Percentiles rank a stretch among this genome's conserved stretches.
Evolutionary conservation across 257 asterid species (phyloP).

Genomic region (Solanum sejunctum): DNA sequence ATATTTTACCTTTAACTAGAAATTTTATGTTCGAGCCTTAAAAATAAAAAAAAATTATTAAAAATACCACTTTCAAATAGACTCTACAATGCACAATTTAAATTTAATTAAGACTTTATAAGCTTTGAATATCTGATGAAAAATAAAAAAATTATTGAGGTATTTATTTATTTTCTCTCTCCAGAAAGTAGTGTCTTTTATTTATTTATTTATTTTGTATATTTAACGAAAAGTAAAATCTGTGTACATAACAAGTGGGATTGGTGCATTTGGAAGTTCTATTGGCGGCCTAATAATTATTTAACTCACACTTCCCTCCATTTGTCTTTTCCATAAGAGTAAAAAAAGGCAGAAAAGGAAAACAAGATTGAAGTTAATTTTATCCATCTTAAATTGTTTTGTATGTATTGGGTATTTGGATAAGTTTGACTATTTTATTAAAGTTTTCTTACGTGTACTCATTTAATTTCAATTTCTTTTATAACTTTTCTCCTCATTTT

Average conservation of each 20-base stretch:
- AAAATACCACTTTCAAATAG: fast-evolving
- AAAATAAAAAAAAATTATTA: too few relatives aligned
- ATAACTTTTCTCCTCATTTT: too few relatives aligned
- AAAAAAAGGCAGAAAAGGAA: neutral
- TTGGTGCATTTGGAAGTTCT: neutral
- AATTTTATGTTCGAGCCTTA: fast-evolving
- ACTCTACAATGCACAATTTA: fast-evolving
- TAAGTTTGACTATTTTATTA: neutral
- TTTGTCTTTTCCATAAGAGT: neutral
- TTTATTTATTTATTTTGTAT: neutral
- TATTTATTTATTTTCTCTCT: neutral
- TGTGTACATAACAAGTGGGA: neutral
- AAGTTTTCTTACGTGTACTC: neutral
- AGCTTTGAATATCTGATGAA: too few relatives aligned
- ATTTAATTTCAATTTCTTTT: too few relatives aligned
- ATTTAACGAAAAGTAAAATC: neutral
- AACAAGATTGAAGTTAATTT: neutral
- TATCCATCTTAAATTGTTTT: neutral
- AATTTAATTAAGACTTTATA: too few relatives aligned
- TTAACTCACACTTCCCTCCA: neutral
- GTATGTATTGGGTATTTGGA: neutral
- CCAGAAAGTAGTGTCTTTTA: neutral
- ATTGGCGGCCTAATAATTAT: neutral
- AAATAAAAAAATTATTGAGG: fast-evolving
- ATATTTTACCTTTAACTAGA: too few relatives aligned